These are phyloP conservation scores for Myriangium duriaei DNA, from an alignment of 2,329 filamentous ascomycete species.

Conservation along the genomic window DNA sequence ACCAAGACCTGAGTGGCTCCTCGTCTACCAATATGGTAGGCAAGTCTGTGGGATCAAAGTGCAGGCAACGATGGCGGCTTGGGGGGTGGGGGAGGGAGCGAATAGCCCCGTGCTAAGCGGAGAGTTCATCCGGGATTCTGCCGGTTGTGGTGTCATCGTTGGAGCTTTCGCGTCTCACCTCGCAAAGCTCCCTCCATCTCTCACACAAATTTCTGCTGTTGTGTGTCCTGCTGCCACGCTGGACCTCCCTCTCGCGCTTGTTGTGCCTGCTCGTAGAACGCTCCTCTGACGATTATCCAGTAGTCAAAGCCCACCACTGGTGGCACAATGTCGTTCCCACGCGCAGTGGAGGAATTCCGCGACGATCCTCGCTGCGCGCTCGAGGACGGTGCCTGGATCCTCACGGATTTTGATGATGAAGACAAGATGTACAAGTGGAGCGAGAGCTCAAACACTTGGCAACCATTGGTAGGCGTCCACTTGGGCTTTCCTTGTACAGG, in stretches of 20 bases:
- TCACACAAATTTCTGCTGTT: not conserved
- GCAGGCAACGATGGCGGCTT: no score
- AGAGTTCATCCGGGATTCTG: no score
- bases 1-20: no score
- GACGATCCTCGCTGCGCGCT: slow-evolving; percentile 69
- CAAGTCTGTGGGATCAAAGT: no score
- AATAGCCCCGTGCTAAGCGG: no score
- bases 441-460: slow-evolving; percentile 58
- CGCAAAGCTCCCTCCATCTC: not conserved
- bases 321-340: slow-evolving; percentile 30
- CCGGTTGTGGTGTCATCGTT: no score
- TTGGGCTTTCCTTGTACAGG: no score
- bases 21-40: no score
- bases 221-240: not conserved
- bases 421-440: slow-evolving; percentile 80
- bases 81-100: no score
- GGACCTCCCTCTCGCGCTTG: not conserved
- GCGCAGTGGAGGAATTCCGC: slow-evolving; percentile 55
- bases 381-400: slow-evolving; percentile 60
- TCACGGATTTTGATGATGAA: slow-evolving; percentile 64
- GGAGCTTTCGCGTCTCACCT: no score
- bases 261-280: not conserved
- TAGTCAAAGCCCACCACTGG: not conserved
- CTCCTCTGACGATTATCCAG: not conserved
- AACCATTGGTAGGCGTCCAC: slow-evolving; percentile 43